These are phyloP conservation scores for Peniophora sp. DNA, from an alignment of 1,284 basidiomycete genomes.

Conservation along the genomic window DNA sequence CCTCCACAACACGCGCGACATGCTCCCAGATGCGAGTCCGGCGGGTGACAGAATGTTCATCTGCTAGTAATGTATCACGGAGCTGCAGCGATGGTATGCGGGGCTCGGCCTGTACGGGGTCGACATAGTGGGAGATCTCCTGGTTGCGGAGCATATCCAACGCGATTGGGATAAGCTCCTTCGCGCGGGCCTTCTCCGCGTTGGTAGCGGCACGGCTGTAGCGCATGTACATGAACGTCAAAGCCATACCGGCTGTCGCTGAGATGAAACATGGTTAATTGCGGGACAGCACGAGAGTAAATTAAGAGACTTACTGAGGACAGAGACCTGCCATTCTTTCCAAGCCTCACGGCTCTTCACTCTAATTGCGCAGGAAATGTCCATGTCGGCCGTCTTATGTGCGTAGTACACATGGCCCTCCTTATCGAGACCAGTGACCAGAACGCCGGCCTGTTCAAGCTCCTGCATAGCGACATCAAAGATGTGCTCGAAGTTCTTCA, in stretches of 20 bases:
- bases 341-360: constrained; percentile 65
- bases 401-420: constrained; percentile 74
- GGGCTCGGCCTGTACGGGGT: constrained; percentile 71
- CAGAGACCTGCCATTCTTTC: constrained; percentile 59
- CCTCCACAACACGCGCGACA: constrained; percentile 86
- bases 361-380: constrained; percentile 61
- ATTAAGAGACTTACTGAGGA: constrained; percentile 46
- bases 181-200: constrained; percentile 65
- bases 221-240: constrained; percentile 18
- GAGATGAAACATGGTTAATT: constrained; percentile 7
- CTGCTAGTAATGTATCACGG: constrained; percentile 82
- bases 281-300: constrained; percentile 7
- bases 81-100: constrained; percentile 87
- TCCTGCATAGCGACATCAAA: constrained; percentile 81
- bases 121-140: constrained; percentile 79
- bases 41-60: constrained; percentile 65
- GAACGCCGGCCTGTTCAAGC: constrained; percentile 71
- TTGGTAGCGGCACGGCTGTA: constrained; percentile 41
- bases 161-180: constrained; percentile 72
- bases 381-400: constrained; percentile 65
- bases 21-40: constrained; percentile 77
- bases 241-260: constrained; percentile 19
- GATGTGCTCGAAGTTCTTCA: constrained; percentile 56
- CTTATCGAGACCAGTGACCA: constrained; percentile 65
- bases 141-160: constrained; percentile 81